These are phyloP conservation scores for Pythium sp. DNA, from an alignment of 352 stramenopile species.

Conservation along the genomic window DNA sequence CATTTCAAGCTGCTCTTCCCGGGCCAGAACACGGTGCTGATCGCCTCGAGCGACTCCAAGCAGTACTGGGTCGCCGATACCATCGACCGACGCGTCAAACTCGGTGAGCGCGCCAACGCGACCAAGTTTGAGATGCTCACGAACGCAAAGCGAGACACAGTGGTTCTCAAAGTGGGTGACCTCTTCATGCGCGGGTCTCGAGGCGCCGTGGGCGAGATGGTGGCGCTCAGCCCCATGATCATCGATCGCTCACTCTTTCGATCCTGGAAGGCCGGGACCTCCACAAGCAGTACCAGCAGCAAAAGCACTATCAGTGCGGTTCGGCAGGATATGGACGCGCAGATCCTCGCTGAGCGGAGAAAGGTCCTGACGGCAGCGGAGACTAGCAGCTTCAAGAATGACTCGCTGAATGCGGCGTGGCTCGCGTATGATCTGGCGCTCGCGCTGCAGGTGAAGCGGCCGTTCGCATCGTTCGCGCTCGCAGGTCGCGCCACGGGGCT, in stretches of 20 bases:
- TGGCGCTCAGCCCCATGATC: conserved; percentile 3
- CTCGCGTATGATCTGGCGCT: conserved; percentile 3
- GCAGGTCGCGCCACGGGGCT: not conserved
- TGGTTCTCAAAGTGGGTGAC: not conserved
- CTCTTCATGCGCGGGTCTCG: not conserved
- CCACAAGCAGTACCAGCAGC: not conserved
- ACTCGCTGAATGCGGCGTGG: conserved; percentile 2
- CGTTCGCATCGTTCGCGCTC: not conserved
- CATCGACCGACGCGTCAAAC: not conserved
- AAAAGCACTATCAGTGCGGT: not conserved
- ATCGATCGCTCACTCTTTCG: not conserved
- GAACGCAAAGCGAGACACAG: not conserved
- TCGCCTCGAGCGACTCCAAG: not conserved
- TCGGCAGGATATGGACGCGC: not conserved
- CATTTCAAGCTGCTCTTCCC: not conserved
- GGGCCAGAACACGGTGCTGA: not conserved
- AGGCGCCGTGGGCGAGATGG: not conserved
- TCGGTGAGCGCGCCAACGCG: not conserved
- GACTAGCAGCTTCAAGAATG: not conserved
- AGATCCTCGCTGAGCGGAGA: conserved; percentile 1
- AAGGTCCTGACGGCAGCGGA: not conserved
- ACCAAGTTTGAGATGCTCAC: conserved; percentile 1
- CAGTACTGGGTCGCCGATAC: not conserved
- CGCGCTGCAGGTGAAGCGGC: not conserved
- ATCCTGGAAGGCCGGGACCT: not conserved